Evolutionary conservation across 1,284 basidiomycete species (phyloP).

Genomic region (Omphalotus olearius): DNA sequence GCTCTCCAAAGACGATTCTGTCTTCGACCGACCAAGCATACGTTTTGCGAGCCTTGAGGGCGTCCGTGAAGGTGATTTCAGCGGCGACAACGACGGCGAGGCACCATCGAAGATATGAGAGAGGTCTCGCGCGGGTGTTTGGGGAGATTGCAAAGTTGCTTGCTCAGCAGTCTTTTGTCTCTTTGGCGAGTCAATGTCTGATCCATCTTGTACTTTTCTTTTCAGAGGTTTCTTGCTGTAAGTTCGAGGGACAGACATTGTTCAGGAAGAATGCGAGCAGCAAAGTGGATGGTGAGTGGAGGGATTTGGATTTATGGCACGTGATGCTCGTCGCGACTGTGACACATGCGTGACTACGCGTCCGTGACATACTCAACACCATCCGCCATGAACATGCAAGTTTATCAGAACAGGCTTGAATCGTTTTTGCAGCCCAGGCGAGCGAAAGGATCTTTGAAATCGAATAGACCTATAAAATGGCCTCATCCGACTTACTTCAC

Average conservation of each 20-base stretch:
- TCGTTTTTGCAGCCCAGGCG: conserved; percentile 55
- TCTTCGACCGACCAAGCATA: conserved; percentile 47
- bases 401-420: conserved; percentile 48
- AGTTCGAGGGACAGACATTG: conserved; percentile 29
- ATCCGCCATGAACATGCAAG: conserved; percentile 42
- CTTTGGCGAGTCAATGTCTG: conserved; percentile 21
- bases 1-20: conserved; percentile 49
- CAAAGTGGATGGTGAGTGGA: neutral
- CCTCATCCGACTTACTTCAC: conserved; percentile 55
- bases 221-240: conserved; percentile 38
- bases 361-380: neutral
- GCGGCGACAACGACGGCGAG: conserved; percentile 18
- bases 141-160: conserved; percentile 16
- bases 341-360: conserved; percentile 18
- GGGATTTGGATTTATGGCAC: neutral
- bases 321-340: conserved; percentile 19
- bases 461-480: conserved; percentile 51
- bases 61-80: conserved; percentile 14
- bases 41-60: conserved; percentile 40
- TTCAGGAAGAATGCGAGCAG: neutral
- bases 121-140: conserved; percentile 29
- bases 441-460: conserved; percentile 42
- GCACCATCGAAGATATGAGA: conserved; percentile 34
- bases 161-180: conserved; percentile 24
- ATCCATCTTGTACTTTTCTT: conserved; percentile 23